Percentiles rank a stretch among this genome's conserved stretches.
These are phyloP conservation scores for Mrakia hoshinonis DNA, from an alignment of 768 basidiomycete species.

Conservation along the genomic window DNA sequence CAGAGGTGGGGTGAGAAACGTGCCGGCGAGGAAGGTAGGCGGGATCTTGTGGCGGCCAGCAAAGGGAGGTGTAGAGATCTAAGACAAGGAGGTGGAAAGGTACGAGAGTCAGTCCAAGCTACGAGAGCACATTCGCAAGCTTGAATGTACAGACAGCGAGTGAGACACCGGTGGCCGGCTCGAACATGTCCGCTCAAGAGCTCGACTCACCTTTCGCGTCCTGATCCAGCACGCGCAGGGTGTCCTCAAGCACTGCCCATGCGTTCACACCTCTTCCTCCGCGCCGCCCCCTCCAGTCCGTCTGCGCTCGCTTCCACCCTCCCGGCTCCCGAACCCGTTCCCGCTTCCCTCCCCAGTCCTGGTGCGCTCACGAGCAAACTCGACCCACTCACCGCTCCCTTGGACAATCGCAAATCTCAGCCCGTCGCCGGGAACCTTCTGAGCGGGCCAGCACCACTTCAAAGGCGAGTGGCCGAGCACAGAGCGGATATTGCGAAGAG, in stretches of 20 bases:
- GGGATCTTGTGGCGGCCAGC: constrained; percentile 28
- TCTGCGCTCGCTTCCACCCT: not conserved
- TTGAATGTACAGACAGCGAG: no score
- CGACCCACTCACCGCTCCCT: constrained; percentile 36
- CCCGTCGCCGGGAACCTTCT: constrained; percentile 56
- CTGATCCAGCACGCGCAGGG: not conserved
- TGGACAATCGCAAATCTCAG: constrained; percentile 64
- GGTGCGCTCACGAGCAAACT: constrained; percentile 13
- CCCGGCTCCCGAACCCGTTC: not conserved
- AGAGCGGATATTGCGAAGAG: constrained; percentile 60
- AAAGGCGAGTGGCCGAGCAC: constrained; percentile 67
- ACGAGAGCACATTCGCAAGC: not conserved
- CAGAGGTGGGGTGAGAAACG: not conserved
- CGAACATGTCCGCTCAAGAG: no score
- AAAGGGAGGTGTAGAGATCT: constrained; percentile 23
- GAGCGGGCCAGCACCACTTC: constrained; percentile 76
- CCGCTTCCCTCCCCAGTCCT: not conserved
- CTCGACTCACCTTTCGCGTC: constrained; percentile 10
- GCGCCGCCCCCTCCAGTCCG: no score
- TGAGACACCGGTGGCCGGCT: not conserved
- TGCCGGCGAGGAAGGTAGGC: not conserved
- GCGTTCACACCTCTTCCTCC: not conserved
- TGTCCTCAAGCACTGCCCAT: no score
- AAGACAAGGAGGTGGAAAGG: not conserved
- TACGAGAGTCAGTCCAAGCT: not conserved